Conservation (phyloP, 2,329 filamentous ascomycete species). For the Clarireedia homoeocarpa region DNA sequence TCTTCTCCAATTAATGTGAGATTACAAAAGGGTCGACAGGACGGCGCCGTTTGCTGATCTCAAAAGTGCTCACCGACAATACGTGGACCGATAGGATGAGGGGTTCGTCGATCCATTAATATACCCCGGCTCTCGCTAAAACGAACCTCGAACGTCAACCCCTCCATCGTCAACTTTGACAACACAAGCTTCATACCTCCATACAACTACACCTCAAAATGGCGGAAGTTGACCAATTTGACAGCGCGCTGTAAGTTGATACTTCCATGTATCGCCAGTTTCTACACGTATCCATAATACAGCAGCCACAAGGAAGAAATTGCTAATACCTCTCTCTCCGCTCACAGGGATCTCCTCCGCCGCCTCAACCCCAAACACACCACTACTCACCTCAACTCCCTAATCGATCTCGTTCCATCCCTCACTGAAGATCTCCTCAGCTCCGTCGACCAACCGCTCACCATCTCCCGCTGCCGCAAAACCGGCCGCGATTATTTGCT, state of each 20-base stretch:
- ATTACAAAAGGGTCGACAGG: too few relatives aligned
- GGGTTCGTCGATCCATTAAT: not conserved
- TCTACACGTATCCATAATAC: not conserved
- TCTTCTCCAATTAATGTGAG: not conserved
- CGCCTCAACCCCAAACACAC: slow-evolving; percentile 94
- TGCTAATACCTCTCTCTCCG: not conserved
- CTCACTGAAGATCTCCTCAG: slow-evolving; percentile 96
- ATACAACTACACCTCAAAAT: slow-evolving; percentile 20
- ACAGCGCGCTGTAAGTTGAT: slow-evolving; percentile 29
- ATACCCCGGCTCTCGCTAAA: slow-evolving; percentile 10
- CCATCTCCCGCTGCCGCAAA: slow-evolving; percentile 76
- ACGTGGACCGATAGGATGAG: not conserved
- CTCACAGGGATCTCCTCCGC: slow-evolving; percentile 86
- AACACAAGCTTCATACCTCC: slow-evolving; percentile 6
- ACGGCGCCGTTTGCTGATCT: too few relatives aligned
- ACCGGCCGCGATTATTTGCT: slow-evolving; percentile 92
- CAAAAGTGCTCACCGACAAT: not conserved
- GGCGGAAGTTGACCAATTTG: slow-evolving; percentile 30
- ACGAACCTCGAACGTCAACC: slow-evolving; percentile 5
- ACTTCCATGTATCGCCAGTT: not conserved
- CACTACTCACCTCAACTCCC: slow-evolving; percentile 75
- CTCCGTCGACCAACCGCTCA: slow-evolving; percentile 92
- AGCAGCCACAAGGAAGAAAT: slow-evolving; percentile 1
- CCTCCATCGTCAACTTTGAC: slow-evolving; percentile 7
- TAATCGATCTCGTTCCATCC: slow-evolving; percentile 81